Evolutionary conservation across 2,329 filamentous ascomycete genomes (phyloP), one percentile per base, ranked within the genome.

Genomic region (Apiospora koreana): DNA sequence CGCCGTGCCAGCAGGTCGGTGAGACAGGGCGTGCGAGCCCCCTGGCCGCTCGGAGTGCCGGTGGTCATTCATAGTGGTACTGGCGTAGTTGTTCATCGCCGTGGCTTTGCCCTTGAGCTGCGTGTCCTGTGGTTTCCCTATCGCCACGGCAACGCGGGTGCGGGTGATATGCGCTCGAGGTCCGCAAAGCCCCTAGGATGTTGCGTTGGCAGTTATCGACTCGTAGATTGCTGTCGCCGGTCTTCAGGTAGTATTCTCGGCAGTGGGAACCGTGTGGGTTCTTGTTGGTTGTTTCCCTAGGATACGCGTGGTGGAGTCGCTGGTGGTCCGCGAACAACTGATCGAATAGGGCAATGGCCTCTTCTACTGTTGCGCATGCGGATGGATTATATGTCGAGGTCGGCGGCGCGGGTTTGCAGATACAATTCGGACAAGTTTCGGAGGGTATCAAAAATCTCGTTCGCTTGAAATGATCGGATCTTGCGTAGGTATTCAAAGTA

Each of bases 21-120:
- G 72, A 7, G 78, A 76, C 7, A 77, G 69, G 45, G 73, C 74
- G 70, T 79, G 77, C 62, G 71, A 18, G 28, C 71, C 71, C 14
- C 71, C 71, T 16, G 62, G 28, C 67, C 70, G 68, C n/a, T 71
- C 48, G 23, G 65, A 65, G 43, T 72, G 69, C 50, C 69, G 73
- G 67, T 77, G 79, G 2, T 79, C 77, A 71, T 78, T 79, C 75
- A 80, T 78, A 65, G 73, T 76, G 45, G 70, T 76, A 65, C 75
- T 75, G n/a, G 77, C 76, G 72, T 78, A 79, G 69, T 77, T 78
- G 71, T 76, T 78, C 74, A 79, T 78, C 69, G 73, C 74, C 14
- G 73, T 72, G 45, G 73, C 69, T 74, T 73, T 75, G 69, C 58
- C 65, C 65, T 67, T 67, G 25, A 42, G 65, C 65, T 67, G 42